Base-by-base conservation (phyloP, 371 early-diverging fungal species). In the Massospora cicadina region DNA sequence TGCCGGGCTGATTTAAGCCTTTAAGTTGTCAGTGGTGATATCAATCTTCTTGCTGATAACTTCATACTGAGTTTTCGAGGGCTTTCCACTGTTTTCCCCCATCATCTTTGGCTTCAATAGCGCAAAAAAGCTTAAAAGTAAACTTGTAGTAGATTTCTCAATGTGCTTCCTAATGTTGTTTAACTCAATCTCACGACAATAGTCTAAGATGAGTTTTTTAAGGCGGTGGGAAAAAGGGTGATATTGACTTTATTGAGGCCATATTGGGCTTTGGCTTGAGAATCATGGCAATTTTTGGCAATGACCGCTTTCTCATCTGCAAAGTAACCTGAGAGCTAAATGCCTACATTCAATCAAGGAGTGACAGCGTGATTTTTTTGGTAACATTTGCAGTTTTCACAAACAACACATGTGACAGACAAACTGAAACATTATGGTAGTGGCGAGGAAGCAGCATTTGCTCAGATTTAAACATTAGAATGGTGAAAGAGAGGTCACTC, bases 271-370 rank as follows among this genome's bases (percentile, higher is more conserved):
- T 84, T 84, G 7, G 93, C 91, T 29, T 80, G 72, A 1, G 97
- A 95, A 0, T 85, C 84, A 29, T 96, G 76, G 71, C 95, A 95
- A 60, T 80, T 82, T 55, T 81, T 76, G 24, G 96, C 93, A 71
- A 98, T 98, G n/a, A 90, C 90, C 0, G 89, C 83, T 72, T 98
- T 98, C 72, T 98, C 98, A 71, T 96, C 93, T 2, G 92, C 89
- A 64, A 95, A 83, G 70, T 98, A 98, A 2, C 96, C 96, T 31
- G 93, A 91, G 1, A 98, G 79, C 24, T 87, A 82, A 63, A 98
- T 96, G 5, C 84, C 72, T 95, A 95, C 97, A 96, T 96, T 68
- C 98, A 89, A 77, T 98, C 98, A 33, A 95, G 77, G 23, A 98
- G 79, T 10, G 98, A 97, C 2, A 84, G 91, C 2, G 98, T 96